These are phyloP conservation scores for Pyrenochaeta sp. DNA, from an alignment of 2,329 filamentous ascomycete species.

Conservation along the genomic window DNA sequence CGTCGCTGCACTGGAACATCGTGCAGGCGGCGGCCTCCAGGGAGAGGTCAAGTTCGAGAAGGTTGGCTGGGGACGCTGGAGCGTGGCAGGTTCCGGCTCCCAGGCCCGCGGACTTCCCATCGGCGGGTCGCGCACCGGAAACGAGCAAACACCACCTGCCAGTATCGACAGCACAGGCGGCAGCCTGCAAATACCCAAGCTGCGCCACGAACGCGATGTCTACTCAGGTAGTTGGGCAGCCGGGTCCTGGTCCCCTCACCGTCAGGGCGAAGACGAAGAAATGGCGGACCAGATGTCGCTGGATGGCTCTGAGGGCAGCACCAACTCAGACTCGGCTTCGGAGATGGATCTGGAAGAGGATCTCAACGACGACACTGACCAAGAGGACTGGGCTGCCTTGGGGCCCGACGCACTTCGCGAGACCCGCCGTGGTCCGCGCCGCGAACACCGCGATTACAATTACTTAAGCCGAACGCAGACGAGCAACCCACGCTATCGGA, in stretches of 20 bases:
- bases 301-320: conserved; percentile 71
- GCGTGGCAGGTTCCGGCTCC: conserved; percentile 63
- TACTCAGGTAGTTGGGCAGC: conserved; percentile 69
- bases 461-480: conserved; percentile 48
- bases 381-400: conserved; percentile 94
- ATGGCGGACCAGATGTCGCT: conserved; percentile 92
- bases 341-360: conserved; percentile 75
- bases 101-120: conserved; percentile 59
- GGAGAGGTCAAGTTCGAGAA: conserved; percentile 89
- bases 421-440: conserved; percentile 49
- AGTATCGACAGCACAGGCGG: conserved; percentile 54
- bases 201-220: conserved; percentile 44
- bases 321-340: conserved; percentile 76
- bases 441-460: conserved; percentile 50
- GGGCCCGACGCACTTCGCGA: conserved; percentile 84
- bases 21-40: conserved; percentile 66
- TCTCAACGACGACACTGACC: conserved; percentile 83
- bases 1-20: conserved; percentile 88
- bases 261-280: conserved; percentile 54
- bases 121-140: conserved; percentile 42
- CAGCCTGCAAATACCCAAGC: conserved; percentile 58
- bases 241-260: conserved; percentile 75
- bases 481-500: conserved; percentile 38
- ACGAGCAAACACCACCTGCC: conserved; percentile 58
- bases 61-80: conserved; percentile 97